Evolutionary conservation across 108 stramenopile species (phyloP).

Genomic region (Cylindrotheca fusiformis): DNA sequence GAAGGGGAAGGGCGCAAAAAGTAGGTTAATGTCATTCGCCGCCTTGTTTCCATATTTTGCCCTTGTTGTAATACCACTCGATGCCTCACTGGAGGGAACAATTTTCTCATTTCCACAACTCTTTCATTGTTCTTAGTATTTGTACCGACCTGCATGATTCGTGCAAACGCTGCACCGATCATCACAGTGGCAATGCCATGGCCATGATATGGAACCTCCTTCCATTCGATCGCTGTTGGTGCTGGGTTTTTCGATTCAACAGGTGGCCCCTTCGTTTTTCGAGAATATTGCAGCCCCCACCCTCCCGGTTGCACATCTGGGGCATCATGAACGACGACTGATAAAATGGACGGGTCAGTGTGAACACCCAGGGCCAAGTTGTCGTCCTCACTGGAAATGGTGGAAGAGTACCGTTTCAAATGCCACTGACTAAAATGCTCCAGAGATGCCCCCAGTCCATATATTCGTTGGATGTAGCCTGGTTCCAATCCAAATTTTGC

Average conservation of each 20-base stretch:
- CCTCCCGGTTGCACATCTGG: constrained; percentile 37
- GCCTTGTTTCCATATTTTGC: not conserved
- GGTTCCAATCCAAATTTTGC: not conserved
- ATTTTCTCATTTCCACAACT: not conserved
- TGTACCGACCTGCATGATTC: constrained; percentile 21
- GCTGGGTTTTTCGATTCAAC: constrained; percentile 1
- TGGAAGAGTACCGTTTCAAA: constrained; percentile 58
- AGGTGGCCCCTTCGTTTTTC: constrained; percentile 1
- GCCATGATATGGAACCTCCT: constrained; percentile 54
- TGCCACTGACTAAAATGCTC: constrained; percentile 78
- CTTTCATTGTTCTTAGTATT: constrained; percentile 32
- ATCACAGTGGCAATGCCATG: constrained; percentile 74
- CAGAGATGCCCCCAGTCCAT: not conserved
- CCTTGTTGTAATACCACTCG: constrained; percentile 43
- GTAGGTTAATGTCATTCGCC: constrained; percentile 40
- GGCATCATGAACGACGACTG: constrained; percentile 67
- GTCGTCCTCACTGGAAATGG: not conserved
- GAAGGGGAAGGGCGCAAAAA: not conserved
- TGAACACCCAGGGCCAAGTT: constrained; percentile 23
- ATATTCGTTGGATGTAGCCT: constrained; percentile 18
- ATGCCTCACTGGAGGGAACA: constrained; percentile 63
- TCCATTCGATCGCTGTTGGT: constrained; percentile 42
- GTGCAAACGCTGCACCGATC: constrained; percentile 67
- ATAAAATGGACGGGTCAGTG: constrained; percentile 85
- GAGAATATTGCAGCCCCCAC: constrained; percentile 54